These are phyloP conservation scores for Penicillium psychrofluorescens DNA, from an alignment of 495 filamentous ascomycete species.

Conservation along the genomic window DNA sequence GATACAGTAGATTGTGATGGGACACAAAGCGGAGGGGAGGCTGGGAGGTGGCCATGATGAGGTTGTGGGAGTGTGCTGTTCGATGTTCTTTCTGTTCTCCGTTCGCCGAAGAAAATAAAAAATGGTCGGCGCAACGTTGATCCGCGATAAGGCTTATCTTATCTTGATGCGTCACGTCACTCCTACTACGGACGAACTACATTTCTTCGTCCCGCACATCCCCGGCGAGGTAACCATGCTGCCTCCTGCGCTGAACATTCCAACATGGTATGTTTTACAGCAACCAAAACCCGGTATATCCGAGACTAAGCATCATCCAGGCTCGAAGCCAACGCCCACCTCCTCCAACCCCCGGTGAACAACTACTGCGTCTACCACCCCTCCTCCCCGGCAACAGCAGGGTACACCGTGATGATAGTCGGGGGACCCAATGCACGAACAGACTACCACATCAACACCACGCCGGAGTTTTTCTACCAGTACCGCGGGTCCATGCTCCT, in stretches of 20 bases:
- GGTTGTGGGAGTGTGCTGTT: slow-evolving; percentile 1
- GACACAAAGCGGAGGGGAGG: slow-evolving; percentile 64
- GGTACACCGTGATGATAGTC: slow-evolving; percentile 65
- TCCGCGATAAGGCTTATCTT: slow-evolving; percentile 6
- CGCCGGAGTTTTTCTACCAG: slow-evolving; percentile 97
- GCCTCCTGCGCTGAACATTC: slow-evolving; percentile 58
- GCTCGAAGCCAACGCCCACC: slow-evolving; percentile 86
- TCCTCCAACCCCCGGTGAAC: slow-evolving; percentile 91
- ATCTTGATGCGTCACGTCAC: not conserved
- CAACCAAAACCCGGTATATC: not conserved
- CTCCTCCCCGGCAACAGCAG: slow-evolving; percentile 31
- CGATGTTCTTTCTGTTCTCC: slow-evolving; percentile 1
- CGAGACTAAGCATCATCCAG: slow-evolving; percentile 34
- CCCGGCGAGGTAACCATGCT: slow-evolving; percentile 19
- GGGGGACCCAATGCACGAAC: slow-evolving; percentile 94
- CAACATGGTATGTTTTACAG: slow-evolving; percentile 61
- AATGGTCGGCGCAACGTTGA: slow-evolving; percentile 19
- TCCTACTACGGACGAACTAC: too few relatives aligned
- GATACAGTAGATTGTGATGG: slow-evolving; percentile 73
- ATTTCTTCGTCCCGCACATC: not conserved
- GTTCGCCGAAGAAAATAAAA: slow-evolving; percentile 22
- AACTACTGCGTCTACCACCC: slow-evolving; percentile 92
- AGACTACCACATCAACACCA: slow-evolving; percentile 97
- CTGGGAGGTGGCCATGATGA: slow-evolving; percentile 37
- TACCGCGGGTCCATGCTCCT: slow-evolving; percentile 89